A percentile compares a stretch with the other conserved stretches of the same genome.
Conservation (phyloP, 305 asterid genomes). For the Striga hermonthica region DNA sequence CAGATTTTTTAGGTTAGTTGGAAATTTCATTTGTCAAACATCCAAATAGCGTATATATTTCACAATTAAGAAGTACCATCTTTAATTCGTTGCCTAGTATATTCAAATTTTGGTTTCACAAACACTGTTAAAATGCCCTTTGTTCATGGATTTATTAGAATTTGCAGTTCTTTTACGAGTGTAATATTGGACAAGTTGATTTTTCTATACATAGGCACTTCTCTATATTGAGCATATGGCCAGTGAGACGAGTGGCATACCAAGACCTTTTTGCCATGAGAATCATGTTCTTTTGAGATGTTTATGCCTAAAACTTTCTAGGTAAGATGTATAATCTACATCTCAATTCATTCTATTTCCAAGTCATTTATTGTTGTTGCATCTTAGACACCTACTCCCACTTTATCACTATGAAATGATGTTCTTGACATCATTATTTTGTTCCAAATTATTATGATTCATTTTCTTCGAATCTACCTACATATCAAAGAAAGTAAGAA, state of each 20-base stretch:
- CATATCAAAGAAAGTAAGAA: background rate
- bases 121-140: constrained; percentile 9
- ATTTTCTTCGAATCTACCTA: background rate
- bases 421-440: too few relatives aligned
- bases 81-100: too few relatives aligned
- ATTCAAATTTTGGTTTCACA: background rate
- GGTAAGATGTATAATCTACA: constrained; percentile 35
- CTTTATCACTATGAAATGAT: too few relatives aligned
- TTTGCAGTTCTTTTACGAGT: background rate
- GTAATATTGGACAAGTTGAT: constrained; percentile 4
- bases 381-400: background rate
- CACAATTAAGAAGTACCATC: too few relatives aligned
- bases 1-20: background rate
- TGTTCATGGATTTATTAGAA: constrained; percentile 5
- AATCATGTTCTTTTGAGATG: constrained; percentile 33
- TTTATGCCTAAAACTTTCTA: constrained; percentile 31
- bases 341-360: constrained; percentile 7
- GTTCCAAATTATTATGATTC: too few relatives aligned
- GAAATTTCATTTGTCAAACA: background rate
- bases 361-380: background rate
- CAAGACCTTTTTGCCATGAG: constrained; percentile 10
- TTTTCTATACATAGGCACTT: constrained; percentile 33
- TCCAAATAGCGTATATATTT: background rate
- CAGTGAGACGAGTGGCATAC: constrained; percentile 30
- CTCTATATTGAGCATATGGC: constrained; percentile 35